phyloP scores from a whole-genome alignment of 2,329 filamentous ascomycete species.

The Arthrobotrys entomopaga region DNA sequence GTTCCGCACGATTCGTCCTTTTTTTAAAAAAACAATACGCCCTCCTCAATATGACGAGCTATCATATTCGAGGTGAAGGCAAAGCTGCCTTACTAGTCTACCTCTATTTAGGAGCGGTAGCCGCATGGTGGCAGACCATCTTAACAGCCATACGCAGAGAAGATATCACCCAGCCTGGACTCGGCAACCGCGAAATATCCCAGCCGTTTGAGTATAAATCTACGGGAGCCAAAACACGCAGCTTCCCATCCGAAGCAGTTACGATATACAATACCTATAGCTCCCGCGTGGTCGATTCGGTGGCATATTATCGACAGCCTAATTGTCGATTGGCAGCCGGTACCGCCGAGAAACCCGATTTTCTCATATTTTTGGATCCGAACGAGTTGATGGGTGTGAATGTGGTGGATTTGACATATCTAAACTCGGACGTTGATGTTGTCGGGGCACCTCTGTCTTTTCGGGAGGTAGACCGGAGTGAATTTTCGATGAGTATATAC shows the following conservation, averaged over 20 bases:
- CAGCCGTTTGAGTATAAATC: slow-evolving; percentile 13
- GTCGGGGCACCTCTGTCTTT: slow-evolving; percentile 5
- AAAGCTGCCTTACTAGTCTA: background rate
- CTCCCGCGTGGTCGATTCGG: slow-evolving; percentile 4
- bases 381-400: slow-evolving; percentile 27
- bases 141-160: slow-evolving; percentile 5
- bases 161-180: background rate
- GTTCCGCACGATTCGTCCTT: no score
- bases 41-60: no score
- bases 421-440: background rate
- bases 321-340: slow-evolving; percentile 16
- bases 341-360: background rate
- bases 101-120: background rate
- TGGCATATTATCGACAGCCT: slow-evolving; percentile 28
- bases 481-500: slow-evolving; percentile 2
- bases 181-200: background rate
- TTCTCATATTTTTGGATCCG: slow-evolving; percentile 16
- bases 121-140: slow-evolving; percentile 24
- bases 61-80: no score
- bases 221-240: slow-evolving; percentile 11
- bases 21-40: no score
- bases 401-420: slow-evolving; percentile 28
- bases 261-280: slow-evolving; percentile 25
- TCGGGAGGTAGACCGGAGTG: background rate
- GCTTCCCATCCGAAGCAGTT: slow-evolving; percentile 17